Evolutionary conservation across 2,329 filamentous ascomycete genomes (phyloP), one percentile per base, ranked within the genome.

Genomic region (Aspergillus udagawae): DNA sequence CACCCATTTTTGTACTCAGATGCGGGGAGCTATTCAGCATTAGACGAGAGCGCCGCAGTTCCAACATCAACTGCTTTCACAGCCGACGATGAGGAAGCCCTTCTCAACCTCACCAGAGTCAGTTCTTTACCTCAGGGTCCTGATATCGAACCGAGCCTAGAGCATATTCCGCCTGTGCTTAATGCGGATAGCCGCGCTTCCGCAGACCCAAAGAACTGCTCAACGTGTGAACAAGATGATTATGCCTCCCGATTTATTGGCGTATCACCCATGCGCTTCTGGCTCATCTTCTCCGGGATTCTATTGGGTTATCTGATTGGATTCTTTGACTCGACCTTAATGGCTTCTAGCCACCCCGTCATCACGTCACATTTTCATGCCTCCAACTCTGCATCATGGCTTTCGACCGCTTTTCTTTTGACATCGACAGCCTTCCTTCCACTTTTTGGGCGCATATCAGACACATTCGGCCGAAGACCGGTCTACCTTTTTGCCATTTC

Each of bases 331-430:
- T 82, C 84, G 10, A 93, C 89, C 3, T 83, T 93, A 63, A 92
- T 93, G 89, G 89, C 89, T 4, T 91, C 88, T 2, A 87, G 83
- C 45, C 90, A 94, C 71, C 89, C 90, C 0, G 88, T 90, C 56
- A 91, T 93, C 60, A 92, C 89, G 0, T 91, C 88, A 0, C 86
- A 92, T 71, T 93, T 93, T 72, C 78, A 86, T 59, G 83, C 88
- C 51, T 89, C 89, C 32, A 91, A 93, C 71, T 85, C 85, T 49
- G 90, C 90, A 3, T 91, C 89, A 1, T 94, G 90, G 90, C 79
- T 93, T 4, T 91, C 89, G 1, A 93, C 90, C 0, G 85, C 88
- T 0, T 93, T 92, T 62, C 74, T 93, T 38, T 79, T 94, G 41
- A 91, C 90, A 0, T 89, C 85, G 3, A 92, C 89, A 1, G 85